Evolutionary conservation across 2,329 filamentous ascomycete species (phyloP).

Genomic region (Epichloe sylvatica): DNA sequence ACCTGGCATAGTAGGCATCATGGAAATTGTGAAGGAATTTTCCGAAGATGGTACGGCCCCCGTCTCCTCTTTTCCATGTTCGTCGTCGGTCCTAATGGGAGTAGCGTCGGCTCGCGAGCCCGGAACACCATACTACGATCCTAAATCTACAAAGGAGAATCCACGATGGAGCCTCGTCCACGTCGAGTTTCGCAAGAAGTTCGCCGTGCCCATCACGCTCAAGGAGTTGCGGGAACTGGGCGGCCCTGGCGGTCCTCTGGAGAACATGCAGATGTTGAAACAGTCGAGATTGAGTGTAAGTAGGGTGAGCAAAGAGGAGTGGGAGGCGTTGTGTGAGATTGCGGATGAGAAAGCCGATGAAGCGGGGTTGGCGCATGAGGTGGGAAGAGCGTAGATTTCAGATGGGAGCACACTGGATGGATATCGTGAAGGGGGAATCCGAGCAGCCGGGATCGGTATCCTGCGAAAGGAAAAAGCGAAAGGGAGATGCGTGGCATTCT

Average conservation of each 20-base stretch:
- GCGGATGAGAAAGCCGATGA: slow-evolving; percentile 30
- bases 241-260: slow-evolving; percentile 40
- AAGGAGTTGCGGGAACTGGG: slow-evolving; percentile 56
- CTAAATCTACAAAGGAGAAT: slow-evolving; percentile 45
- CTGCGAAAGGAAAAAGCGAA: neutral
- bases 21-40: slow-evolving; percentile 80
- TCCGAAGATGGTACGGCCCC: slow-evolving; percentile 53
- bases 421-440: neutral
- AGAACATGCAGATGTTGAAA: slow-evolving; percentile 71
- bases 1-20: slow-evolving; percentile 73
- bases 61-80: neutral
- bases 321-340: slow-evolving; percentile 45
- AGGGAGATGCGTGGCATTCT: too few species aligned
- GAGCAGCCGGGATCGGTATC: neutral
- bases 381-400: slow-evolving; percentile 1
- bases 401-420: neutral
- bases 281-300: slow-evolving; percentile 72
- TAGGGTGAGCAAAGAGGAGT: slow-evolving; percentile 50
- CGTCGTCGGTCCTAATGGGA: neutral
- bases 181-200: slow-evolving; percentile 76
- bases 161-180: slow-evolving; percentile 75
- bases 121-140: slow-evolving; percentile 62
- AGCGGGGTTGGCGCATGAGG: slow-evolving; percentile 24
- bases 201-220: slow-evolving; percentile 55
- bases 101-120: slow-evolving; percentile 20